Evolutionary conservation across 1,284 basidiomycete species (phyloP), one percentile per base, ranked within the genome.

Genomic region (Rhodotorula glutinis): DNA sequence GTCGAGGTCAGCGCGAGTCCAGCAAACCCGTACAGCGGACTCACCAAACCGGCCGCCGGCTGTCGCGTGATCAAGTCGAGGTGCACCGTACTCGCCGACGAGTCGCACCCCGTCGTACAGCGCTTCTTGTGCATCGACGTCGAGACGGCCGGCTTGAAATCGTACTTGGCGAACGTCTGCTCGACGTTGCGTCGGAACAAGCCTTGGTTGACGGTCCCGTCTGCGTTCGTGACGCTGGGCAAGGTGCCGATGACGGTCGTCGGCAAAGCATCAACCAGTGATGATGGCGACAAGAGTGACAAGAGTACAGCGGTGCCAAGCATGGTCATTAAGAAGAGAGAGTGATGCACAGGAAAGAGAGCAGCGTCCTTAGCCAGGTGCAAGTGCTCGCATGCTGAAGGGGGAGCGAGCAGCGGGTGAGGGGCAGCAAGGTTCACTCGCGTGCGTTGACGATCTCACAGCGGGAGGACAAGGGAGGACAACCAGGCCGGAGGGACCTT

Each of bases 91-190:
- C 23, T 47, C n/a, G 46, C 23, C 46, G 21, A 51, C 49, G 25
- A 13, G 21, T 49, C 16, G 11, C 47, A 13, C n/a, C 40, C 25
- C n/a, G 25, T 13, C 33, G 25, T 29, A 17, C 55, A 27, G 14
- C 41, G 55, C 43, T 51, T 51, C 57, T 58, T 58, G 29, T 33
- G 2, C 10, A 25, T 17, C n/a, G 16, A 11, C 11, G 14, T 46
- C n/a, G 57, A 11, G 33, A 21, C 56, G 27, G 4, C 4, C 10
- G 21, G 21, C 56, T 21, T 9, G 30, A 57, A 21, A 2, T 53
- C 54, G 47, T 52, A 49, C 49, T 57, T 63, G 23, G 25, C 29
- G 21, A 63, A 46, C 16, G 61, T 63, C 1, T 25, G 14, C 27
- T 13, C 33, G 29, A 57, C 3, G 41, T 57, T 47, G 29, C 47